Conservation (phyloP, 139 green algal genomes). For the Gonium pectorale region DNA sequence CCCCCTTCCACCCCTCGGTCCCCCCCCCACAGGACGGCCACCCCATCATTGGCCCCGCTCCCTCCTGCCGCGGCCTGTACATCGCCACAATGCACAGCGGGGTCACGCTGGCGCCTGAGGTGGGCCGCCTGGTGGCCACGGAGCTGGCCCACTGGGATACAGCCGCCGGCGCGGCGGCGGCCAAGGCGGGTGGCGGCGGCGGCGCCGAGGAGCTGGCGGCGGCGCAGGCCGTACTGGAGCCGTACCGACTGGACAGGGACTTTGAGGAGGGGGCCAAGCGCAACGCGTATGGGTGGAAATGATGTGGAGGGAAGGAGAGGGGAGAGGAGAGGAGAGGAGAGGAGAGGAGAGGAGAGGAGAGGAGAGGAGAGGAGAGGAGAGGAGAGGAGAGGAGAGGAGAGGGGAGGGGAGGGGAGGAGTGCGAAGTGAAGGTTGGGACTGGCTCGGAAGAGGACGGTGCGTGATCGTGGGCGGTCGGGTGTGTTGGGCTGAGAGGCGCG, state of each 20-base stretch:
- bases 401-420: too few species aligned
- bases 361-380: too few species aligned
- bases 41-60: background rate
- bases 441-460: too few species aligned
- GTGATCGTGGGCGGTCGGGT: too few species aligned
- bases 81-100: constrained; percentile 25
- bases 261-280: background rate
- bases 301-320: background rate
- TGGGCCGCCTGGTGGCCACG: background rate
- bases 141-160: constrained; percentile 12
- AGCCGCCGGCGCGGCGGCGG: background rate
- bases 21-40: constrained; percentile 22
- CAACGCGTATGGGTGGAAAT: constrained; percentile 25
- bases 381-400: too few species aligned
- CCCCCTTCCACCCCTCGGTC: background rate
- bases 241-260: constrained; percentile 14
- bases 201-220: constrained; percentile 4
- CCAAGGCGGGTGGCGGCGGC: too few species aligned
- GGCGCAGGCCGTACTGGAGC: background rate
- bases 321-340: too few species aligned
- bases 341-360: too few species aligned
- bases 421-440: too few species aligned
- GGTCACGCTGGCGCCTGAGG: constrained; percentile 14
- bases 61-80: constrained; percentile 23
- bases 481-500: too few species aligned